Evolutionary conservation across 1,139 yeast species (phyloP).

Genomic region (Yamadazyma dendronema): DNA sequence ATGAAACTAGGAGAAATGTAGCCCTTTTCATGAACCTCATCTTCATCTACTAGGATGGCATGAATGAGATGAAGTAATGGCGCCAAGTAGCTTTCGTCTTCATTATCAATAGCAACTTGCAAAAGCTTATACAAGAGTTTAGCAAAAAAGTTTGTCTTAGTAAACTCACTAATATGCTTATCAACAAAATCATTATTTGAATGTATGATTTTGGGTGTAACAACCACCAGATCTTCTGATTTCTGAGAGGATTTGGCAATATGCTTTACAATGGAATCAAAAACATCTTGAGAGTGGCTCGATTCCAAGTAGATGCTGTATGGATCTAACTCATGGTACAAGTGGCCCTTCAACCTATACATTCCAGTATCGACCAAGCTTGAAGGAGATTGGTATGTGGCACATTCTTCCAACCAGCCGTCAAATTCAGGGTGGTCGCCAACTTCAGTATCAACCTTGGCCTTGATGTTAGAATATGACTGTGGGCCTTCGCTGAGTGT

Average conservation of each 20-base stretch:
- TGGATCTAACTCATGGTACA: conserved; percentile 36
- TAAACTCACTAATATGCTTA: conserved; percentile 44
- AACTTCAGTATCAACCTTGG: conserved; percentile 34
- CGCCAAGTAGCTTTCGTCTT: conserved; percentile 54
- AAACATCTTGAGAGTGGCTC: conserved; percentile 32
- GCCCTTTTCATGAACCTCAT: conserved; percentile 34
- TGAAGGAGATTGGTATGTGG: conserved; percentile 42
- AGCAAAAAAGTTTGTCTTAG: conserved; percentile 53
- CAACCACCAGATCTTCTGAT: conserved; percentile 40
- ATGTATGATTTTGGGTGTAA: conserved; percentile 28
- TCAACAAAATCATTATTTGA: conserved; percentile 41
- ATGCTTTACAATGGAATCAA: conserved; percentile 30
- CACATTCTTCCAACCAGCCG: conserved; percentile 34
- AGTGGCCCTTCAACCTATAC: conserved; percentile 44
- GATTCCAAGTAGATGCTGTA: conserved; percentile 36
- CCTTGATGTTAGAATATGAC: conserved; percentile 50
- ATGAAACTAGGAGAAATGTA: conserved; percentile 46
- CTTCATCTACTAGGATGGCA: conserved; percentile 61
- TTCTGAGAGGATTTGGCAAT: conserved; percentile 27
- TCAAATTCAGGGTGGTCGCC: conserved; percentile 38
- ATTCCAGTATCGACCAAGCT: conserved; percentile 41
- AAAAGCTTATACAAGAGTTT: conserved; percentile 57
- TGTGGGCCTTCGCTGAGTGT: conserved; percentile 52
- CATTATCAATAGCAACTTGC: conserved; percentile 47
- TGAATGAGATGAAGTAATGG: conserved; percentile 66